Base-by-base conservation (phyloP, 2,329 filamentous ascomycete genomes). In the Amauroascus niger region DNA sequence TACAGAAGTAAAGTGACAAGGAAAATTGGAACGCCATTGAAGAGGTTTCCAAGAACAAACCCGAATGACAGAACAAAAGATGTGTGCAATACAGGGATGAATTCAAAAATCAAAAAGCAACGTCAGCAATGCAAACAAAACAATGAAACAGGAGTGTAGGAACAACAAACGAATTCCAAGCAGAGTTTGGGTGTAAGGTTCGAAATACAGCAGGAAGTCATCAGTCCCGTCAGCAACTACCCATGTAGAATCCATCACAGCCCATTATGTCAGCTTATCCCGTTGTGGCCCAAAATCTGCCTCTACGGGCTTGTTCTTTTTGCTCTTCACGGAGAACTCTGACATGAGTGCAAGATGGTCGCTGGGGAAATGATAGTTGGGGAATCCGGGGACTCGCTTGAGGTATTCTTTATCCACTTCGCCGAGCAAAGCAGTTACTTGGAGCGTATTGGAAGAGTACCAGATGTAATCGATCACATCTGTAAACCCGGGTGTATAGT, bases 401-500 rank as follows among this genome's bases (percentile, higher is more conserved):
- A 95, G 81, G 67, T 95, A 93, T 26, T 87, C 81, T 59, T 83
- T 80, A 67, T 96, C 90, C 1, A 94, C 87, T 41, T 91, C 86
- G 28, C 90, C 90, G 3, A 96, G 82, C 51, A 96, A 71, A 51
- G 86, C 86, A 16, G 88, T 84, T 22, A 94, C 86, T 65, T 93
- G 87, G 43, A 96, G 76, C 20, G 86, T 83, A 69, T 93, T 95
- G 55, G 88, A 91, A 54, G 89, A 90, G 71, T 95, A 98, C 89
- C 90, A 97, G 64, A 98, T 88, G 70, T 97, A 96, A 68, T 98
- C 93, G 61, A 98, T 86, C 54, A 94, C 87, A 58, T 89, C 90
- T 49, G 82, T 81, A 72, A 96, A 98, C n/a, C 83, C 82, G 1
- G 93, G 90, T 13, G 89, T 94, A 71, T 97, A 98, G 71, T 98